These are phyloP conservation scores for Pyrus hybrid DNA, from an alignment of 331 rosid species.

Conservation along the genomic window DNA sequence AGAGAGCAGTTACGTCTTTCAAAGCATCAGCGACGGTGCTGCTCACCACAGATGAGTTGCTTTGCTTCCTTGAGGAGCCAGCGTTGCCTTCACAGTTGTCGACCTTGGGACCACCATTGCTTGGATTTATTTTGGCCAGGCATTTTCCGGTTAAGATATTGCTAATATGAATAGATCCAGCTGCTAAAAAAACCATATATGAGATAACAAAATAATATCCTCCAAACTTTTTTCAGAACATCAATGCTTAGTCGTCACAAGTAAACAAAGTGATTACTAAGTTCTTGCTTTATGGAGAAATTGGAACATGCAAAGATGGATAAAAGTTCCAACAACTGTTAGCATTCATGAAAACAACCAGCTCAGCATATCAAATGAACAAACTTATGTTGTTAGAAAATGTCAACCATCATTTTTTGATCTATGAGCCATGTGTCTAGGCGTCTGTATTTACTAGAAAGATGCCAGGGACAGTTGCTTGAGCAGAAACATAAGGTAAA, in stretches of 20 bases:
- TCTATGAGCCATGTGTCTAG: not conserved
- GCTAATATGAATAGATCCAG: slow-evolving; percentile 86
- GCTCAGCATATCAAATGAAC: not conserved
- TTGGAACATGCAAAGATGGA: not conserved
- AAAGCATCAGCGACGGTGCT: slow-evolving; percentile 79
- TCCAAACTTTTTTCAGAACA: not conserved
- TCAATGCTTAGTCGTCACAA: not conserved
- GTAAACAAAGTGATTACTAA: not conserved
- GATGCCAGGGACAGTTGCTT: not conserved
- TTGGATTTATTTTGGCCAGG: slow-evolving; percentile 74
- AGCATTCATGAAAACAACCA: not conserved
- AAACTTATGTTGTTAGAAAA: not conserved
- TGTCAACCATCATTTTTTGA: not conserved
- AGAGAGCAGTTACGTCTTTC: slow-evolving; percentile 91
- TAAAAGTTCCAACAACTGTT: not conserved
- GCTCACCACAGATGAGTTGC: slow-evolving; percentile 37
- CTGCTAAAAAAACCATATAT: slow-evolving; percentile 28
- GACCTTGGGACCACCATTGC: slow-evolving; percentile 50
- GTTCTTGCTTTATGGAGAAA: not conserved
- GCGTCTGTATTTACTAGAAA: not conserved
- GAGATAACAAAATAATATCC: not conserved
- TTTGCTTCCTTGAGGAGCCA: slow-evolving; percentile 36
- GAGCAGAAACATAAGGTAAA: not conserved
- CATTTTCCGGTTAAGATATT: slow-evolving; percentile 86
- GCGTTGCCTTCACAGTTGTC: slow-evolving; percentile 37